Conservation (phyloP, 1,284 basidiomycete species). For the Volvariella surrecta region DNA sequence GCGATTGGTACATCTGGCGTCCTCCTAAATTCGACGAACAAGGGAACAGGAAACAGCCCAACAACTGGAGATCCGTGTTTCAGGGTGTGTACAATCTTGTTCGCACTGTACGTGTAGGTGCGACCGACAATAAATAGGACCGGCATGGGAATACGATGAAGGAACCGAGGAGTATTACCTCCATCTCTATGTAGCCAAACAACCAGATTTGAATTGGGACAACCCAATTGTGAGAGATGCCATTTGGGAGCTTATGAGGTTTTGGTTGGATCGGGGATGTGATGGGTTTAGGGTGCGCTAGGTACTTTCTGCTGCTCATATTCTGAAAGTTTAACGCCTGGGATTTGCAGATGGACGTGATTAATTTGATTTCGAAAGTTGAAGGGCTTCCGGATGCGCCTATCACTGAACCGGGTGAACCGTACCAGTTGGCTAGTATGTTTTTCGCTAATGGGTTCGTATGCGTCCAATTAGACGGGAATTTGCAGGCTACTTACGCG, state of each 20-base stretch:
- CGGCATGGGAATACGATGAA: slow-evolving; percentile 70
- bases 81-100: too few relatives aligned
- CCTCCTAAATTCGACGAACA: slow-evolving; percentile 47
- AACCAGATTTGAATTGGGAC: slow-evolving; percentile 80
- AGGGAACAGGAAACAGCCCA: slow-evolving; percentile 52
- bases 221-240: slow-evolving; percentile 55
- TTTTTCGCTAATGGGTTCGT: slow-evolving; percentile 54
- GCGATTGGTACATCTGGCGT: slow-evolving; percentile 75
- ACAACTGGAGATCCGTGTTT: slow-evolving; percentile 68
- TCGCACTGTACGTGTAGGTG: too few relatives aligned
- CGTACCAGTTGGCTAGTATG: slow-evolving; percentile 49
- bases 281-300: slow-evolving; percentile 71
- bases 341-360: slow-evolving; percentile 57
- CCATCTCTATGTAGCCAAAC: slow-evolving; percentile 61
- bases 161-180: slow-evolving; percentile 67
- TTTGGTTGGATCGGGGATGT: slow-evolving; percentile 70
- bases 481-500: slow-evolving; percentile 1
- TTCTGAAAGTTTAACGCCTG: not conserved
- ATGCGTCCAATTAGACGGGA: not conserved
- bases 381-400: slow-evolving; percentile 60
- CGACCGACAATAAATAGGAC: slow-evolving; percentile 42
- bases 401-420: slow-evolving; percentile 37
- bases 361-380: slow-evolving; percentile 60
- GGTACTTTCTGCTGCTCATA: slow-evolving; percentile 10
- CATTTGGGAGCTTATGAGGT: slow-evolving; percentile 59